Evolutionary conservation across 352 stramenopile species (phyloP), one percentile per base, ranked within the genome.

Genomic region (Globisporangium paroecandrum): DNA sequence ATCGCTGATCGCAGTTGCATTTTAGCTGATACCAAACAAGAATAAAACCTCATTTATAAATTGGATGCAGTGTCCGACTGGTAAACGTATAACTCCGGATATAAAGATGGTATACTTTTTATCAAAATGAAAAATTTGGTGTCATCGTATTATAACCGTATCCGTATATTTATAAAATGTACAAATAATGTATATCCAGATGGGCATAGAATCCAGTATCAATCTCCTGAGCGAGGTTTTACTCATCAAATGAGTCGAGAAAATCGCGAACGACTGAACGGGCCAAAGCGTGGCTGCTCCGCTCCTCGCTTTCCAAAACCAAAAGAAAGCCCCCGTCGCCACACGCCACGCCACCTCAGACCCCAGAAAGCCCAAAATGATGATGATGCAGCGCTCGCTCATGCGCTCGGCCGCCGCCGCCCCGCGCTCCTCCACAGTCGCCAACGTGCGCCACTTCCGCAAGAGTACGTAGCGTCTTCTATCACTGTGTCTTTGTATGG

Each of bases 401-500:
- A 65, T 85, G 67, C 77, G 75, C 76, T 77, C 74, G 57, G 72
- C 74, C 69, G 78, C 41, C 58, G 51, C 78, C 51, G 70, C 76
- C 34, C 74, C 76, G 60, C 73, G 74, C 55, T 64, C 70, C 62
- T 70, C 68, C 51, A 58, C 75, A 27, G 54, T 73, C 69, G 58
- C 77, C 34, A 64, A 71, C 54, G 82, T 90, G 57, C 86, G 86
- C 55, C 78, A 88, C 74, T 92, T 94, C 72, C 84, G 86, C 71
- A 79, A 91, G 70, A 87, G 86, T 94, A 76, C 67, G 76, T 81
- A 10, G 15, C 6, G 15, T 1, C 4, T 55, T 36, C 12, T 25
- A 18, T 64, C 15, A 18, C 9, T 34, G 3, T 56, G 4, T 56
- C 9, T 10, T 41, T 60, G 24, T 46, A 27, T 51, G n/a, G 29